A percentile compares a stretch with the other conserved stretches of the same genome.
Evolutionary conservation across 2,329 filamentous ascomycete genomes (phyloP).

Genomic region (Cytospora piceae): DNA sequence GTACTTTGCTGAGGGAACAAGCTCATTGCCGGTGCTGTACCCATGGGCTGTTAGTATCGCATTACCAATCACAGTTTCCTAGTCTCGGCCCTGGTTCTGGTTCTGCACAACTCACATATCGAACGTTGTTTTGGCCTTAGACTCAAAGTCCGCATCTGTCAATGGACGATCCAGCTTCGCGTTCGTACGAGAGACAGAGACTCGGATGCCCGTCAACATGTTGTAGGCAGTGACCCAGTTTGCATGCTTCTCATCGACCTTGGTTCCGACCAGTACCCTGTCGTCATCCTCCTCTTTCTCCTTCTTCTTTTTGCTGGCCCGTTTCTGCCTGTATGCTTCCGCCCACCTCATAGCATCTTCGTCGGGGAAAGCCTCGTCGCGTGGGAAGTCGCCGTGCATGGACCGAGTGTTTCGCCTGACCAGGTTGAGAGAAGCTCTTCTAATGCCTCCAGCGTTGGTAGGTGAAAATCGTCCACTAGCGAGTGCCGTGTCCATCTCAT

Average conservation of each 20-base stretch:
- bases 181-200: constrained; percentile 93
- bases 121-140: constrained; percentile 97
- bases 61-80: background rate
- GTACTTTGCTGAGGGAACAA: constrained; percentile 97
- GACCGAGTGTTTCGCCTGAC: constrained; percentile 81
- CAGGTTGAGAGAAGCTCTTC: constrained; percentile 82
- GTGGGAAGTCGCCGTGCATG: constrained; percentile 79
- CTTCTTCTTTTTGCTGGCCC: constrained; percentile 81
- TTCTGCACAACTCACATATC: constrained; percentile 72
- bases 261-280: constrained; percentile 91
- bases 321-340: constrained; percentile 88
- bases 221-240: constrained; percentile 99
- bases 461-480: constrained; percentile 84
- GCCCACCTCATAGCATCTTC: constrained; percentile 92
- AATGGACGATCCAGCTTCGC: constrained; percentile 92
- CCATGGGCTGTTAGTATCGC: constrained; percentile 39
- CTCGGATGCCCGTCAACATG: constrained; percentile 98
- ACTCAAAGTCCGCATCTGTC: constrained; percentile 88
- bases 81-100: background rate
- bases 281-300: constrained; percentile 92
- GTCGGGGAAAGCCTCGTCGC: constrained; percentile 83
- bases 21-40: constrained; percentile 86
- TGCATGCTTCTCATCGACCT: constrained; percentile 94
- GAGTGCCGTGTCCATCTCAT: constrained; percentile 68
- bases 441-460: constrained; percentile 56